Base-by-base conservation (phyloP, 2,329 filamentous ascomycete genomes). In the Aspergillus persii region DNA sequence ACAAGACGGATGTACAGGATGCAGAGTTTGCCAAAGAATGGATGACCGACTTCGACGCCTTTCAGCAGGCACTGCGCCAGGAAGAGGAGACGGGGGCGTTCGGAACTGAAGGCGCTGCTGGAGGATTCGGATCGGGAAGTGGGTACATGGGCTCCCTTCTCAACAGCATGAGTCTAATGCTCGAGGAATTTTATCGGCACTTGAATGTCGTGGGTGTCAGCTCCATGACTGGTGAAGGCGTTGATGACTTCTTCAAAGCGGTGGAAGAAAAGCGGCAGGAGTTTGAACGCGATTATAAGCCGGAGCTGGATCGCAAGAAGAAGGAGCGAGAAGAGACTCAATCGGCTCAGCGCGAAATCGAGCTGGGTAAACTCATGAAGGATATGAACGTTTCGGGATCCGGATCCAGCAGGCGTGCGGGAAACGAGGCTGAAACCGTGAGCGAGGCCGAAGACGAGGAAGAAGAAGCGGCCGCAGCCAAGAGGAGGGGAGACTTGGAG, bases 41-140 rank as follows among this genome's bases (percentile, higher is more conserved):
- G 95, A 99, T 99, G 95, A 96, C 93, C 5, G 94, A 99, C 76
- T 99, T 97, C 70, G 95, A 99, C 66, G 87, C 90, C 0, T 99
- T 99, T 79, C 95, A 98, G 74, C 86, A 86, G 15, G 94, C 96
- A 0, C 81, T 99, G 50, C 85, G 86, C 52, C 80, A 85, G 29
- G 95, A 98, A 70, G 91, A 97, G 73, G 87, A 89, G 57, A 82
- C 84, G 7, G 92, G 92, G 50, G 87, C 85, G 0, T 90, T 92
- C 69, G 91, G 90, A 11, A 87, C 88, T 2, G 83, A 85, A 30
- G 92, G 89, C 12, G 82, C 84, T 26, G 77, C 78, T 15, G 79
- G 83, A 47, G 84, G 84, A 7, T 74, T 83, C 58, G 84, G 86
- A 9, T 86, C 88, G 4, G 92, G 92, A 9, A 95, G 89, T 66